Evolutionary conservation across 805 yeast species (phyloP).

Genomic region (Candida schatavii): DNA sequence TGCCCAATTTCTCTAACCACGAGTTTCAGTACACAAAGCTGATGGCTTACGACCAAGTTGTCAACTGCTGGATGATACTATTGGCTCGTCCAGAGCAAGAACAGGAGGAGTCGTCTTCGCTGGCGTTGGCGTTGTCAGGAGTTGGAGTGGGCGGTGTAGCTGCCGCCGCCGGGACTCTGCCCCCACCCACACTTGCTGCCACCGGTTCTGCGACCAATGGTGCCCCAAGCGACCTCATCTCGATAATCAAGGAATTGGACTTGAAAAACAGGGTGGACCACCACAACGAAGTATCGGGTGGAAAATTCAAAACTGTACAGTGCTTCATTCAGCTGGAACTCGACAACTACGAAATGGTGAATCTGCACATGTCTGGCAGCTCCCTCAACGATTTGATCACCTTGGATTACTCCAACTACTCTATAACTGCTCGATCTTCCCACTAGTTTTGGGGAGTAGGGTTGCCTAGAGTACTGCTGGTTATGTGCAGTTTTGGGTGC

Average conservation of each 20-base stretch:
- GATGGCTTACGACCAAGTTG: conserved; percentile 60
- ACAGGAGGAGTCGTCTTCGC: background rate
- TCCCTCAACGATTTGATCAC: conserved; percentile 38
- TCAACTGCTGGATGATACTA: conserved; percentile 54
- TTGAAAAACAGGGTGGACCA: conserved; percentile 41
- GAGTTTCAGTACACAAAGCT: conserved; percentile 51
- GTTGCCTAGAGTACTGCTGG: no score
- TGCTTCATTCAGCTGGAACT: conserved; percentile 43
- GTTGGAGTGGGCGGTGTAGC: background rate
- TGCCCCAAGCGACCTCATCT: conserved; percentile 21
- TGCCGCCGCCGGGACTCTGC: background rate
- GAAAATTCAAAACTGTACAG: conserved; percentile 42
- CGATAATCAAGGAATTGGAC: conserved; percentile 32
- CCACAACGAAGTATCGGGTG: conserved; percentile 44
- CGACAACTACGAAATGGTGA: conserved; percentile 25
- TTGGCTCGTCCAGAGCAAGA: conserved; percentile 15
- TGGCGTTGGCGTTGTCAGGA: conserved; percentile 1
- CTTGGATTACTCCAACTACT: conserved; percentile 42
- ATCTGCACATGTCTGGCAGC: conserved; percentile 14
- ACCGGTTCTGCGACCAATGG: no score
- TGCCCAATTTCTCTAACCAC: conserved; percentile 63
- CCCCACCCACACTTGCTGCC: background rate
- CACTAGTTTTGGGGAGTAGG: no score
- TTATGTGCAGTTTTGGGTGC: no score
- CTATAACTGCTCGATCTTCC: conserved; percentile 34